Conservation (phyloP, 768 basidiomycete genomes). For the Mycena crocata region DNA sequence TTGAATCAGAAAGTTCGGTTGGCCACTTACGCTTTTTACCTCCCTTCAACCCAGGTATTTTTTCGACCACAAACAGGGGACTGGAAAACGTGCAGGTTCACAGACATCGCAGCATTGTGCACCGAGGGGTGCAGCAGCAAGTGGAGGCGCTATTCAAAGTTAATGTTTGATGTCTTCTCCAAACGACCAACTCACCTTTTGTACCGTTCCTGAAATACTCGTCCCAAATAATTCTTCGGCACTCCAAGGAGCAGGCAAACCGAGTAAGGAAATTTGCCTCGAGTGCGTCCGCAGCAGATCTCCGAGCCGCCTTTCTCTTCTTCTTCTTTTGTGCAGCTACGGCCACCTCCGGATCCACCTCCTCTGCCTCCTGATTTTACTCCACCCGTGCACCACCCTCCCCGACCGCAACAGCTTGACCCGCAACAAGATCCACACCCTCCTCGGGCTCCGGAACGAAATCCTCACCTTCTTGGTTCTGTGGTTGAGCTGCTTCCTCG, state of each 20-base stretch:
- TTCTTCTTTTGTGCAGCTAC: not conserved
- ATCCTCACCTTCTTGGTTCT: too few species aligned
- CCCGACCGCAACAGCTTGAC: not conserved
- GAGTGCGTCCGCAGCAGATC: not conserved
- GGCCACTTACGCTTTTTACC: too few species aligned
- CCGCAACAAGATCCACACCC: not conserved
- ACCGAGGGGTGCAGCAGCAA: too few species aligned
- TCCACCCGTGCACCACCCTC: constrained; percentile 1
- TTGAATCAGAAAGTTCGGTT: too few species aligned
- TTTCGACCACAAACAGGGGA: too few species aligned
- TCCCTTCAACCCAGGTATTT: too few species aligned
- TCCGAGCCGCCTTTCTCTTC: constrained; percentile 7
- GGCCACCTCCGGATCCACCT: not conserved
- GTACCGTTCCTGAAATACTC: constrained; percentile 1
- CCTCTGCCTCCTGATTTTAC: not conserved
- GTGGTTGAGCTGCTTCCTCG: not conserved
- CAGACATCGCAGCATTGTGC: too few species aligned
- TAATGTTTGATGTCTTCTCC: too few species aligned
- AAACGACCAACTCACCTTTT: constrained; percentile 3
- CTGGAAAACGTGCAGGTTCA: too few species aligned
- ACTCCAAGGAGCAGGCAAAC: constrained; percentile 1
- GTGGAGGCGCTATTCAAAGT: too few species aligned
- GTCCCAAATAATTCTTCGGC: constrained; percentile 7
- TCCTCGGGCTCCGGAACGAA: constrained; percentile 9
- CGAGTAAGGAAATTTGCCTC: constrained; percentile 5